Conservation (phyloP, 305 asterid genomes). For the Fraxinus baroniana region DNA sequence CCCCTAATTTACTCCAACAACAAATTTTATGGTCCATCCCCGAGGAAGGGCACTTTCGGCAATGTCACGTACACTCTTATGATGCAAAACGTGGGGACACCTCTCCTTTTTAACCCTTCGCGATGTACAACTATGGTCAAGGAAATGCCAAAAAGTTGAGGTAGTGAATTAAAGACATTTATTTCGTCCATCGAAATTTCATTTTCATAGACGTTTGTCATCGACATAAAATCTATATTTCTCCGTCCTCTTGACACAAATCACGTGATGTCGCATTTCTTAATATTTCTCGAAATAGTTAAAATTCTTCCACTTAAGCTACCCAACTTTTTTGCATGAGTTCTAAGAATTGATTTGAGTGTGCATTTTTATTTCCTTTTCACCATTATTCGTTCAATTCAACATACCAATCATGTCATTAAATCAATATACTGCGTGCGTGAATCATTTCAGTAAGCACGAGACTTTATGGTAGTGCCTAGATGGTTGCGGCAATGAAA, state of each 20-base stretch:
- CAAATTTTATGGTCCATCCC: constrained; percentile 8
- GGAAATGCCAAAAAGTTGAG: background rate
- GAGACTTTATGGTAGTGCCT: background rate
- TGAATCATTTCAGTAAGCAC: background rate
- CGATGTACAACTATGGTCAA: background rate
- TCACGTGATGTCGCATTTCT: background rate
- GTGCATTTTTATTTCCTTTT: background rate
- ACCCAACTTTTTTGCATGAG: background rate
- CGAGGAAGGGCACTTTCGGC: constrained; percentile 35
- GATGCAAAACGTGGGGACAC: constrained; percentile 32
- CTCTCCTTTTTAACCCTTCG: background rate
- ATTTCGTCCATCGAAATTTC: background rate
- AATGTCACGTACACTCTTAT: background rate
- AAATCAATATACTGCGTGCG: too few species aligned
- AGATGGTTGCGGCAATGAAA: background rate
- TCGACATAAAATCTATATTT: background rate
- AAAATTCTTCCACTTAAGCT: background rate
- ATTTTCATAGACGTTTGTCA: background rate
- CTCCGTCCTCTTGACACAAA: background rate
- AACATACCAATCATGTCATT: too few species aligned
- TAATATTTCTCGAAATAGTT: background rate
- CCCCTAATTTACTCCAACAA: constrained; percentile 28
- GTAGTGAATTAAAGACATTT: background rate
- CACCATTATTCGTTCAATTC: too few species aligned
- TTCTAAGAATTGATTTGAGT: background rate